phyloP scores from a whole-genome alignment of 192 early-diverging fungal genomes.

The Allomyces javanicus region DNA sequence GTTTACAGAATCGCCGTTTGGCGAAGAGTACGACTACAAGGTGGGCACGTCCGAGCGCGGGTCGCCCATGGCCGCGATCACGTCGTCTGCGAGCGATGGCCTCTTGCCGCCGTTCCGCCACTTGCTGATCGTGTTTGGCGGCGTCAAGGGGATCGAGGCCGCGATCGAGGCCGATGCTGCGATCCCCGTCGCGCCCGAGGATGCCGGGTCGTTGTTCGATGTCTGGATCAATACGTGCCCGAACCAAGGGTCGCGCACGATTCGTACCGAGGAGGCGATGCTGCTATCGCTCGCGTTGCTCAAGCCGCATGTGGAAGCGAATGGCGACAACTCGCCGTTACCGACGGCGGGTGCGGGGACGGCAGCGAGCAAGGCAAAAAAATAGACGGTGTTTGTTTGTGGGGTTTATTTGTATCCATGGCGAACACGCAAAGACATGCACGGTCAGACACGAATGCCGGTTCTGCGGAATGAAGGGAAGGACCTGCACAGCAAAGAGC shows the following conservation, averaged over 20 bases:
- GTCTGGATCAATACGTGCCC: constrained; percentile 34
- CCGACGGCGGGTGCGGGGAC: too few species aligned
- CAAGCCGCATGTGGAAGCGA: not conserved
- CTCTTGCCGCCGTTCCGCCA: constrained; percentile 19
- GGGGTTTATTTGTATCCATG: too few species aligned
- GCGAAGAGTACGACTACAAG: constrained; percentile 40
- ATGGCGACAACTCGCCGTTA: not conserved
- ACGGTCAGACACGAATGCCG: too few species aligned
- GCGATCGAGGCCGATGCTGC: constrained; percentile 41
- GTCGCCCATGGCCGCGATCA: constrained; percentile 7
- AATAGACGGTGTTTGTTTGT: too few species aligned
- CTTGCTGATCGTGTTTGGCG: constrained; percentile 46
- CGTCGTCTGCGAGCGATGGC: not conserved
- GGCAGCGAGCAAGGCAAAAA: too few species aligned
- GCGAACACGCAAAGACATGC: too few species aligned
- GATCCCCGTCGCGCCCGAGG: constrained; percentile 26
- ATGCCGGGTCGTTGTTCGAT: constrained; percentile 39
- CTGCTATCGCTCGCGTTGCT: not conserved
- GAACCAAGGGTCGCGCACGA: constrained; percentile 30
- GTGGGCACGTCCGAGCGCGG: constrained; percentile 38
- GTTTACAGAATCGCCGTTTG: constrained; percentile 30
- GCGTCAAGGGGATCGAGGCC: constrained; percentile 34
- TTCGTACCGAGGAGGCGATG: constrained; percentile 34
- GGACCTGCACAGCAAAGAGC: too few species aligned
- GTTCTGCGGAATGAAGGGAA: too few species aligned